phyloP scores from a whole-genome alignment of 805 yeast genomes.

The Wickerhamomyces queroliae region DNA sequence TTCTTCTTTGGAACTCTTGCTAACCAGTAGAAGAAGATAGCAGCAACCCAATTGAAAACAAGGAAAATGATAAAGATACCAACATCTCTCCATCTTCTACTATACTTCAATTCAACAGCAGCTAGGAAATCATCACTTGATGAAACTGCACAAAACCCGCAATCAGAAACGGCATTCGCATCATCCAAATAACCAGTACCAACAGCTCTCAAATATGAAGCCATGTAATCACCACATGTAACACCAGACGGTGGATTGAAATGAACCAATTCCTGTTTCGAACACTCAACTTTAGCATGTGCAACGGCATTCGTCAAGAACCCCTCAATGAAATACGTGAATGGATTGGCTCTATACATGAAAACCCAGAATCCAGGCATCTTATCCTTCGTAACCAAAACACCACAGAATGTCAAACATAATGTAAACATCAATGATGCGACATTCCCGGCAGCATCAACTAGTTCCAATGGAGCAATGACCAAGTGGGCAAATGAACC shows the following conservation, averaged over 20 bases:
- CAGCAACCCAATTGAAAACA: conserved; percentile 34
- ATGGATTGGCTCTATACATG: conserved; percentile 71
- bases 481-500: conserved; percentile 54
- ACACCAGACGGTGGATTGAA: conserved; percentile 48
- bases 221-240: conserved; percentile 54
- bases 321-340: conserved; percentile 59
- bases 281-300: conserved; percentile 40
- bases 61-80: conserved; percentile 51
- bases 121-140: conserved; percentile 50
- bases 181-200: conserved; percentile 24
- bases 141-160: conserved; percentile 49
- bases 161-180: conserved; percentile 36
- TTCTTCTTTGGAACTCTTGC: conserved; percentile 5
- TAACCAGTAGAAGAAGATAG: conserved; percentile 39
- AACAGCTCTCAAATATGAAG: conserved; percentile 23
- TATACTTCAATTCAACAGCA: conserved; percentile 22
- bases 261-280: conserved; percentile 38
- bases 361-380: conserved; percentile 77
- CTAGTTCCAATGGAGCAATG: conserved; percentile 53
- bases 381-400: conserved; percentile 47
- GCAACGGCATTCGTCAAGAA: conserved; percentile 52
- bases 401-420: conserved; percentile 74
- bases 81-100: conserved; percentile 48
- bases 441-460: conserved; percentile 60
- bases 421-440: conserved; percentile 53